Conservation (phyloP, 345 rosid species). For the Citrus medica region DNA sequence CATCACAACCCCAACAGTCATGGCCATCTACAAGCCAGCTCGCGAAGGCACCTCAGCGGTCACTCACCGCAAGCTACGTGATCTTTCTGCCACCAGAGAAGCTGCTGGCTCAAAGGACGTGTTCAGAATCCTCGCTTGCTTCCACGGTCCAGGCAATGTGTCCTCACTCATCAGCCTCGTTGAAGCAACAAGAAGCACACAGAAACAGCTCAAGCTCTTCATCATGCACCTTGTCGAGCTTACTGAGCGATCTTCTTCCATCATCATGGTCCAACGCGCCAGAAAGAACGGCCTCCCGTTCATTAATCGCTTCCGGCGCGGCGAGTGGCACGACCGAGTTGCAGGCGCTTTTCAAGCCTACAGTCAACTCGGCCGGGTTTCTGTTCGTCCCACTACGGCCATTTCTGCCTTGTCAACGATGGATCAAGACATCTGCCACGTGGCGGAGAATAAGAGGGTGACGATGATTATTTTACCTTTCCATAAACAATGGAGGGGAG, state of each 20-base stretch:
- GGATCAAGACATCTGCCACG: constrained; percentile 83
- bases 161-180: constrained; percentile 61
- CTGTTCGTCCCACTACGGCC: constrained; percentile 57
- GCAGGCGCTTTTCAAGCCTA: constrained; percentile 64
- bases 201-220: constrained; percentile 54
- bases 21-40: constrained; percentile 71
- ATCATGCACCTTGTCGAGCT: constrained; percentile 79
- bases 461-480: constrained; percentile 67
- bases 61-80: constrained; percentile 49
- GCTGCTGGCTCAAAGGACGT: constrained; percentile 32
- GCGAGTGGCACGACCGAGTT: constrained; percentile 53
- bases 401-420: constrained; percentile 60
- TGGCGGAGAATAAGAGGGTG: constrained; percentile 65
- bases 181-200: constrained; percentile 63
- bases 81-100: constrained; percentile 30
- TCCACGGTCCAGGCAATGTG: constrained; percentile 61
- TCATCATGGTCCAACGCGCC: constrained; percentile 64
- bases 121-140: constrained; percentile 68
- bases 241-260: constrained; percentile 77
- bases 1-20: constrained; percentile 69
- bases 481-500: constrained; percentile 61
- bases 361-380: constrained; percentile 63
- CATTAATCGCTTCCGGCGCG: constrained; percentile 47
- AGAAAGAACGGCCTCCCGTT: constrained; percentile 70
- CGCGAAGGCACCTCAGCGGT: constrained; percentile 23